These are phyloP conservation scores for Podospora sp. DNA, from an alignment of 495 filamentous ascomycete species.

Conservation along the genomic window DNA sequence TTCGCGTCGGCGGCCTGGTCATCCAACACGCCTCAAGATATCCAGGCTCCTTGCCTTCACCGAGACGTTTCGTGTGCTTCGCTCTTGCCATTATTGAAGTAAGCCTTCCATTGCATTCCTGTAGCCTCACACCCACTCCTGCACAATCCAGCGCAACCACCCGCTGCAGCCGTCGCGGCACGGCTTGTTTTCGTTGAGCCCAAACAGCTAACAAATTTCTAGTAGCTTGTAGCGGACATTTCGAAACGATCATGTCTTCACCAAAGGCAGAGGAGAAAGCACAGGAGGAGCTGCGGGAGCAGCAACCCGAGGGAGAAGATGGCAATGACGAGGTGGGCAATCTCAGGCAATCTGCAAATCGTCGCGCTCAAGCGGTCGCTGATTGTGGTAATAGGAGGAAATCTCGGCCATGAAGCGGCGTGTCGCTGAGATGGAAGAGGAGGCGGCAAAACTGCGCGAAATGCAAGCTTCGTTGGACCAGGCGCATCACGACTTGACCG, in stretches of 20 bases:
- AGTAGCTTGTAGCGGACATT: background rate
- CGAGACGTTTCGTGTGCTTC: background rate
- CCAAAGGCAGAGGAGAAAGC: conserved; percentile 34
- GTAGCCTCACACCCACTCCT: background rate
- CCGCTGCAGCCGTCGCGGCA: background rate
- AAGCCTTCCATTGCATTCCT: background rate
- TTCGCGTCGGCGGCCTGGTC: conserved; percentile 22
- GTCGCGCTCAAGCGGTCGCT: conserved; percentile 9
- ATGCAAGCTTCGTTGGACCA: conserved; percentile 93
- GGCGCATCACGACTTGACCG: conserved; percentile 76
- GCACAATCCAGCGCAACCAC: background rate
- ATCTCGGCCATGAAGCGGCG: conserved; percentile 97
- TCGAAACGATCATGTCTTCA: conserved; percentile 26
- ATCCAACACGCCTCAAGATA: background rate
- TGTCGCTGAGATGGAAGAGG: conserved; percentile 98
- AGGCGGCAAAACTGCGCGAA: conserved; percentile 93
- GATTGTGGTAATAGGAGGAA: conserved; percentile 60
- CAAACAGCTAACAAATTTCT: background rate
- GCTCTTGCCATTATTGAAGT: background rate
- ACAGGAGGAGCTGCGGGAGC: conserved; percentile 34
- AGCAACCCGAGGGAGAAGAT: conserved; percentile 43
- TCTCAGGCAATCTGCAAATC: background rate
- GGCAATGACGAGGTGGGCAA: conserved; percentile 49
- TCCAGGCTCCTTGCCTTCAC: background rate
- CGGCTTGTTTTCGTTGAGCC: background rate